Evolutionary conservation across 78 protist genomes (phyloP).

Genomic region (slime mould (Dictyostelium discoideum)): dicty_2.7 NC_007089.4:1908501-1909000

Average conservation of each 20-base stretch:
- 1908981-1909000: slow-evolving; percentile 27
- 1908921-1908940: slow-evolving; percentile 26
- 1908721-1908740: not conserved
- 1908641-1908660: not conserved
- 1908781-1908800: slow-evolving; percentile 31
- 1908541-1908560: too few relatives aligned
- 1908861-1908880: slow-evolving; percentile 45
- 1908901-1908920: not conserved
- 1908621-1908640: too few relatives aligned
- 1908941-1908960: slow-evolving; percentile 55
- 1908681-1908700: not conserved
- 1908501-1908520: too few relatives aligned
- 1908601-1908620: too few relatives aligned
- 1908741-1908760: not conserved
- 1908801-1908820: slow-evolving; percentile 5
- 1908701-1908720: not conserved
- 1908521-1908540: too few relatives aligned
- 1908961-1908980: slow-evolving; percentile 25
- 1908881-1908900: not conserved
- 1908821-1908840: slow-evolving; percentile 35
- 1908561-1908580: too few relatives aligned
- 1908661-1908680: not conserved
- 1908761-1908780: slow-evolving; percentile 31
- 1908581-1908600: too few relatives aligned
- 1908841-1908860: slow-evolving; percentile 2